Conservation (phyloP, 129 eudicot species). For the Rutidosis leptorrhynchoides region DNA sequence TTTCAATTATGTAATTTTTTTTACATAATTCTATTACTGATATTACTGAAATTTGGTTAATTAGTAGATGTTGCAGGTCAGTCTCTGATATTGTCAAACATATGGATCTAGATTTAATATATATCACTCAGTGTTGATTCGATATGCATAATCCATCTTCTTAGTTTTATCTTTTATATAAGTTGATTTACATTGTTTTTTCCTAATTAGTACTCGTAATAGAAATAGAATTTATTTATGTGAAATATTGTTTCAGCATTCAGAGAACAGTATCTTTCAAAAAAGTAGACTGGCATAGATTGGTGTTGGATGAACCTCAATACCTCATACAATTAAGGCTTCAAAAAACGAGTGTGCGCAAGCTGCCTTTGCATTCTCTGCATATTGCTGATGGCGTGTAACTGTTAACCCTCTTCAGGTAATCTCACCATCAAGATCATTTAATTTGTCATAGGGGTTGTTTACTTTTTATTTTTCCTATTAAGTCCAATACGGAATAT, state of each 20-base stretch:
- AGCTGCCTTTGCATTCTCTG: constrained; percentile 68
- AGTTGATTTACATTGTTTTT: background rate
- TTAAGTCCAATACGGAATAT: too few species aligned
- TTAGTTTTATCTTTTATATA: background rate
- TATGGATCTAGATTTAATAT: too few species aligned
- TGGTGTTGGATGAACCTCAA: constrained; percentile 93
- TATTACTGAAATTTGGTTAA: too few species aligned
- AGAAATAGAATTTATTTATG: background rate
- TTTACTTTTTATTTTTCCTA: too few species aligned
- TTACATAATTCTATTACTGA: too few species aligned
- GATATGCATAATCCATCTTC: constrained; percentile 36
- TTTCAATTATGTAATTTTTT: too few species aligned
- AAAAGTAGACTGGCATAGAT: constrained; percentile 70
- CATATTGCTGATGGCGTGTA: constrained; percentile 79
- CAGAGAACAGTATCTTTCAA: constrained; percentile 57
- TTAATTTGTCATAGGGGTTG: background rate
- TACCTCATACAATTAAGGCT: constrained; percentile 75
- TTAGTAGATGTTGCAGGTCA: too few species aligned
- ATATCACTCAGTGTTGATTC: too few species aligned
- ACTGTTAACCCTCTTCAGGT: constrained; percentile 97
- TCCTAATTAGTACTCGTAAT: background rate
- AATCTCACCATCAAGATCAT: background rate
- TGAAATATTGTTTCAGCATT: constrained; percentile 34
- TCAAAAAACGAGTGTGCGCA: constrained; percentile 60
- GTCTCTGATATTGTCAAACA: too few species aligned